Conservation (phyloP, 176 grass and related monocot genomes). For the Pontederia crassipes region DNA sequence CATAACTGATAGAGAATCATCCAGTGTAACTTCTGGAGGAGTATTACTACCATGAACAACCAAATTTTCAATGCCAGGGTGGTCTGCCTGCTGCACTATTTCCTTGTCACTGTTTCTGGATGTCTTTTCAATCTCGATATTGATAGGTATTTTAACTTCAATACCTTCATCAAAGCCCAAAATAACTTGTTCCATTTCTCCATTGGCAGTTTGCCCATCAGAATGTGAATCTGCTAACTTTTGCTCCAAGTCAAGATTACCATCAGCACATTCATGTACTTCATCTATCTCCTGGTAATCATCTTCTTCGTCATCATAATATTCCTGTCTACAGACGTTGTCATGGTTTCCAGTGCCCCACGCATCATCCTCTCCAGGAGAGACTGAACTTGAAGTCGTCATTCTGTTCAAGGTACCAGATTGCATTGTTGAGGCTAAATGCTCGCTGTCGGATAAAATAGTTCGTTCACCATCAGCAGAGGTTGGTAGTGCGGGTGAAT, state of each 20-base stretch:
- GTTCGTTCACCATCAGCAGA: conserved; percentile 83
- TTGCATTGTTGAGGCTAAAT: conserved; percentile 30
- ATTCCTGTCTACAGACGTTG: conserved; percentile 35
- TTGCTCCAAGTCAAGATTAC: conserved; percentile 52
- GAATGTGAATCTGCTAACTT: conserved; percentile 36
- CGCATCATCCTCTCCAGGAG: conserved; percentile 56
- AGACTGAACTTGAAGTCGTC: conserved; percentile 34
- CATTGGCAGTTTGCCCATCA: conserved; percentile 23
- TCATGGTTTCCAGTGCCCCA: conserved; percentile 62
- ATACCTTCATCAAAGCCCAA: conserved; percentile 92
- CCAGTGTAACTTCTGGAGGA: conserved; percentile 3
- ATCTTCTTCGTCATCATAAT: conserved; percentile 62
- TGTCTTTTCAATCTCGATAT: conserved; percentile 44
- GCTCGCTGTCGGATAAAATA: conserved; percentile 51
- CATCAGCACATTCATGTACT: conserved; percentile 46
- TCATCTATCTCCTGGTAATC: conserved; percentile 46
- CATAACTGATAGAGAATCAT: conserved; percentile 24
- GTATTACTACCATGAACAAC: conserved; percentile 18
- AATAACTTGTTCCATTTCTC: conserved; percentile 69
- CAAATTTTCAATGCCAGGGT: conserved; percentile 25
- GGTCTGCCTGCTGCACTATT: conserved; percentile 20
- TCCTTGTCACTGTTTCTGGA: conserved; percentile 42
- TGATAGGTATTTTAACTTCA: conserved; percentile 69
- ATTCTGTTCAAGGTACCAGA: conserved; percentile 35
- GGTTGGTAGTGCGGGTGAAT: conserved; percentile 79